A percentile compares a stretch with the other conserved stretches of the same genome.
Conservation (phyloP, 2,329 filamentous ascomycete species). For the Epichloe coenophiala region DNA sequence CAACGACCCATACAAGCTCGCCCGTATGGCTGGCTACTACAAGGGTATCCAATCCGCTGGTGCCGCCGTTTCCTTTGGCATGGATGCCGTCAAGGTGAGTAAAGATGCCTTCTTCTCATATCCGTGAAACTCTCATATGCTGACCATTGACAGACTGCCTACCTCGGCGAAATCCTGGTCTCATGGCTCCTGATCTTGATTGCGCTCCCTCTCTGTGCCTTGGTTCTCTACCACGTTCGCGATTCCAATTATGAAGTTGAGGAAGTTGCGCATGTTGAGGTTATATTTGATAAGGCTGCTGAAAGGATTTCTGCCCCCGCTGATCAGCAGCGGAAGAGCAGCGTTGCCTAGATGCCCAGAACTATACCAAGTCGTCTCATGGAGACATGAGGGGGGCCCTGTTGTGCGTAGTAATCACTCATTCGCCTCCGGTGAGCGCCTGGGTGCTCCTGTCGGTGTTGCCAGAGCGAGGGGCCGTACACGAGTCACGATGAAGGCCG, state of each 20-base stretch:
- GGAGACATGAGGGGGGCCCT: too few species aligned
- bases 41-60: slow-evolving; percentile 73
- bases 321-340: not conserved
- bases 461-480: too few species aligned
- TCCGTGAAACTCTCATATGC: not conserved
- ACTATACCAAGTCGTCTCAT: too few species aligned
- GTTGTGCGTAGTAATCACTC: too few species aligned
- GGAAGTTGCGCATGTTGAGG: not conserved
- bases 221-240: slow-evolving; percentile 3
- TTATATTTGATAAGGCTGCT: not conserved
- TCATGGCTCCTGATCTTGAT: slow-evolving; percentile 2
- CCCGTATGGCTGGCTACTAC: slow-evolving; percentile 68
- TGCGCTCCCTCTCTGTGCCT: slow-evolving; percentile 2
- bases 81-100: slow-evolving; percentile 19
- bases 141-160: slow-evolving; percentile 1
- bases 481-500: too few species aligned
- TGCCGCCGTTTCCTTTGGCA: slow-evolving; percentile 35
- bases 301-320: not conserved
- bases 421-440: too few species aligned
- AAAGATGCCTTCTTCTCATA: not conserved
- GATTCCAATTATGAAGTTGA: slow-evolving; percentile 3
- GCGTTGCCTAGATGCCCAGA: not conserved
- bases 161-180: slow-evolving; percentile 4
- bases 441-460: too few species aligned
- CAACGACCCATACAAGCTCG: slow-evolving; percentile 59